A percentile compares a stretch with the other conserved stretches of the same genome.
These are phyloP conservation scores for Aureobasidium pullulans DNA, from an alignment of 2,329 filamentous ascomycete species.

Conservation along the genomic window DNA sequence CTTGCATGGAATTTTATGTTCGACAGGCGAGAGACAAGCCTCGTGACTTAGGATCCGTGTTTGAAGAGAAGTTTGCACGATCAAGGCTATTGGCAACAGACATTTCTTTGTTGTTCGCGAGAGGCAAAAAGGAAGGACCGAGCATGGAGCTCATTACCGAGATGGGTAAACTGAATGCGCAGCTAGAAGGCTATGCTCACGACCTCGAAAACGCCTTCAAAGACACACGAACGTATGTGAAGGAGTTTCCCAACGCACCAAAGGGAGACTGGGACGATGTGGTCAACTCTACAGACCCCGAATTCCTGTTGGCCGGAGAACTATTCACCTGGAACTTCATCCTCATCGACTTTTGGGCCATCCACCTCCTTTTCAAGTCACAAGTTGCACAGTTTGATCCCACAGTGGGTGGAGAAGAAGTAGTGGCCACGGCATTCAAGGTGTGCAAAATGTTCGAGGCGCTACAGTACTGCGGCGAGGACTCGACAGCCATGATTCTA, in stretches of 20 bases:
- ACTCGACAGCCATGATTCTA: constrained; percentile 63
- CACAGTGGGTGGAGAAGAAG: constrained; percentile 38
- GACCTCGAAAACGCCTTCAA: constrained; percentile 56
- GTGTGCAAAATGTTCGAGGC: constrained; percentile 75
- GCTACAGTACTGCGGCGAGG: constrained; percentile 62
- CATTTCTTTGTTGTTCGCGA: constrained; percentile 69
- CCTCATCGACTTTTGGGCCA: constrained; percentile 68
- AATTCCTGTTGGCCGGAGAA: constrained; percentile 61
- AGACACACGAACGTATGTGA: constrained; percentile 56
- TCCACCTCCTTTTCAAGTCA: constrained; percentile 72
- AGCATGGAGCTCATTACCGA: constrained; percentile 46
- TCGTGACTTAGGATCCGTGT: constrained; percentile 55
- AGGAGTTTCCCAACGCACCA: constrained; percentile 51
- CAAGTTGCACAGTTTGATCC: constrained; percentile 53
- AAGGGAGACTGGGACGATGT: constrained; percentile 55
- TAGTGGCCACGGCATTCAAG: constrained; percentile 57
- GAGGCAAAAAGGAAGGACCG: constrained; percentile 52
- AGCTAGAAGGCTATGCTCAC: constrained; percentile 45
- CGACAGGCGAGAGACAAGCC: constrained; percentile 54
- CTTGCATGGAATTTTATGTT: constrained; percentile 55
- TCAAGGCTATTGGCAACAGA: constrained; percentile 71
- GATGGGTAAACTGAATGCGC: constrained; percentile 37
- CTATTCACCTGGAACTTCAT: constrained; percentile 69
- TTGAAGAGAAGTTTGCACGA: constrained; percentile 54
- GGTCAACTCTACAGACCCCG: constrained; percentile 64